phyloP scores from a whole-genome alignment of 352 stramenopile species.

The Globisporangium acanthophoron region DNA sequence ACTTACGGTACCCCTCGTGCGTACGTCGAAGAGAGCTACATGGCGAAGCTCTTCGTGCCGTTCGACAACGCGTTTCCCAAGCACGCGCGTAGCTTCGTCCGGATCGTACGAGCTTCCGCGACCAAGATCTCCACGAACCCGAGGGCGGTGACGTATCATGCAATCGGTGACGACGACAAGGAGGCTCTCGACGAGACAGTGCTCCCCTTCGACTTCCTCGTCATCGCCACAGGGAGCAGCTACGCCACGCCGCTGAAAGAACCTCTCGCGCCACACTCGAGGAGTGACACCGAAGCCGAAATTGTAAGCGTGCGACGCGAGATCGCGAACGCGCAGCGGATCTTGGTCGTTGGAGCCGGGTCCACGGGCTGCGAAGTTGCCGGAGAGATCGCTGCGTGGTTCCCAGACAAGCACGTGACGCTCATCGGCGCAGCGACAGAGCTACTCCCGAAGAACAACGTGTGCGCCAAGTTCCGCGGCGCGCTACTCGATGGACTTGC shows the following conservation, averaged over 20 bases:
- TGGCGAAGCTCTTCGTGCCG: constrained; percentile 58
- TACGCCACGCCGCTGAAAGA: constrained; percentile 56
- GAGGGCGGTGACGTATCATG: constrained; percentile 4
- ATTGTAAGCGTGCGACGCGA: constrained; percentile 19
- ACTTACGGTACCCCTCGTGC: constrained; percentile 39
- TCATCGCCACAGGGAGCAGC: constrained; percentile 49
- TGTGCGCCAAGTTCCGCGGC: constrained; percentile 19
- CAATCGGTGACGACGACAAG: background rate
- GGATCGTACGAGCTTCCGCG: constrained; percentile 4
- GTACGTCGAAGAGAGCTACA: constrained; percentile 43
- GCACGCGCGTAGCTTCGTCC: constrained; percentile 1
- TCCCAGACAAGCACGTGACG: constrained; percentile 39
- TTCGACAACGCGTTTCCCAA: constrained; percentile 49
- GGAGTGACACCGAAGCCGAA: constrained; percentile 14
- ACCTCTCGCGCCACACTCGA: constrained; percentile 14
- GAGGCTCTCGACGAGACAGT: constrained; percentile 12
- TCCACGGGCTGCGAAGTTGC: constrained; percentile 45
- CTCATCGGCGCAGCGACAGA: constrained; percentile 23
- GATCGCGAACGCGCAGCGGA: constrained; percentile 27
- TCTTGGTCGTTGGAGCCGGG: constrained; percentile 45
- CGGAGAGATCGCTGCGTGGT: constrained; percentile 32
- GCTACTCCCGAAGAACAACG: constrained; percentile 23
- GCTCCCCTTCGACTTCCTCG: constrained; percentile 39
- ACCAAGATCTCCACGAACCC: background rate
- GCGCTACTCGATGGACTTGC: constrained; percentile 32